Percentiles rank a stretch among this genome's conserved stretches.
phyloP scores from a whole-genome alignment of 1,284 basidiomycete genomes.

The Sporisorium sorghi region DNA sequence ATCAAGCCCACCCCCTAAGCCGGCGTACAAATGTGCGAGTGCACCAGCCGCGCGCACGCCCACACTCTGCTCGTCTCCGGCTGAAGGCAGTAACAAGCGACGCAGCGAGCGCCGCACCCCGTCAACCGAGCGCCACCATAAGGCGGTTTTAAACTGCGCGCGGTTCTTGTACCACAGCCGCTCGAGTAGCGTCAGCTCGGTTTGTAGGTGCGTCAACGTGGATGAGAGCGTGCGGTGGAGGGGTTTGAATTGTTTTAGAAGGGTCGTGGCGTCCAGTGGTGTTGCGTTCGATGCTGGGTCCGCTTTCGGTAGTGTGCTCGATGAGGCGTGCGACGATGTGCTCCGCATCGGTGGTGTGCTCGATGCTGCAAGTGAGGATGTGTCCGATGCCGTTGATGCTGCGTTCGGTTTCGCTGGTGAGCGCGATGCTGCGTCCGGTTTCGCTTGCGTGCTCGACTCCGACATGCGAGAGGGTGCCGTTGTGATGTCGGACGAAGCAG shows the following conservation, averaged over 20 bases:
- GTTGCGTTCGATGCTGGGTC: not conserved
- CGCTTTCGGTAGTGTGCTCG: not conserved
- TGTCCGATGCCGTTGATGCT: too few species aligned
- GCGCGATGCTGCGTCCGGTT: too few species aligned
- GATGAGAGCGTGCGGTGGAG: constrained; percentile 5
- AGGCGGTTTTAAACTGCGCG: constrained; percentile 26
- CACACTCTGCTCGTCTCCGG: not conserved
- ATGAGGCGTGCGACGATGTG: not conserved
- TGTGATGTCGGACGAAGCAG: too few species aligned
- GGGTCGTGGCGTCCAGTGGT: not conserved
- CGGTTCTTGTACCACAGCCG: constrained; percentile 44
- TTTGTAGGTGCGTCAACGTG: not conserved
- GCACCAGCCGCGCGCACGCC: not conserved
- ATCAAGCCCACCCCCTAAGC: not conserved
- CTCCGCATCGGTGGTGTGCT: too few species aligned
- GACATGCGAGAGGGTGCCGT: too few species aligned
- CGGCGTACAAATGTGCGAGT: constrained; percentile 6
- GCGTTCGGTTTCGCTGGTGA: too few species aligned
- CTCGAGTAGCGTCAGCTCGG: constrained; percentile 11
- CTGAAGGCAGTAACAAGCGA: not conserved
- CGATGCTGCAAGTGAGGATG: too few species aligned
- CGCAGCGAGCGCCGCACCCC: constrained; percentile 6
- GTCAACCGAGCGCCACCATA: constrained; percentile 26
- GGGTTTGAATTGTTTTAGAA: constrained; percentile 10
- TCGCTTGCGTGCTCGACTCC: too few species aligned